Conservation (phyloP, 2,329 filamentous ascomycete genomes). For the Blumeria graminis region DNA sequence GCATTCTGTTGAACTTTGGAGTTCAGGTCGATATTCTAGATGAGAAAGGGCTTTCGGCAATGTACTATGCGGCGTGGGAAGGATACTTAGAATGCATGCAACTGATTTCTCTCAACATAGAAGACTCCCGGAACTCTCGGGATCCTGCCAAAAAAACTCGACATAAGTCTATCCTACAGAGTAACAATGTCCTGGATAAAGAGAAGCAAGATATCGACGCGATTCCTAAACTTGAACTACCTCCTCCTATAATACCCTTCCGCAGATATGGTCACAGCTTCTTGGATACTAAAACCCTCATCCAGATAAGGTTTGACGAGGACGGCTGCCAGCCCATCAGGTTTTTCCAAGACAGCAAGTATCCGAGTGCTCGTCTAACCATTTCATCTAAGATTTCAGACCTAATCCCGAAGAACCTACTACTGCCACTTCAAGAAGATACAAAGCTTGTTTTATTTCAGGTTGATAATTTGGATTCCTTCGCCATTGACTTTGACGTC, state of each 20-base stretch:
- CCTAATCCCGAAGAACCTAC: constrained; percentile 84
- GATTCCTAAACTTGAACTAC: constrained; percentile 76
- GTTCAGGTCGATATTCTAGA: constrained; percentile 62
- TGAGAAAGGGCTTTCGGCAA: constrained; percentile 77
- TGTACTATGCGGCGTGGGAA: constrained; percentile 98
- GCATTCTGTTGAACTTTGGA: constrained; percentile 55
- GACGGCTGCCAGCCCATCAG: constrained; percentile 49
- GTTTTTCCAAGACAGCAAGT: constrained; percentile 96
- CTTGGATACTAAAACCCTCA: constrained; percentile 87
- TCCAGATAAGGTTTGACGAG: constrained; percentile 75
- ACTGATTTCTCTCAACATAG: constrained; percentile 36
- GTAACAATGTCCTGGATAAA: constrained; percentile 21
- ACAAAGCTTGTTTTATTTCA: constrained; percentile 87
- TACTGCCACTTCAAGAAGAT: constrained; percentile 89
- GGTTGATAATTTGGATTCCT: constrained; percentile 76
- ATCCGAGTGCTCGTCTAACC: constrained; percentile 79
- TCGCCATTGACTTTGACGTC: constrained; percentile 90
- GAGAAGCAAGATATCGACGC: constrained; percentile 61
- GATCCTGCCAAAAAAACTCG: constrained; percentile 11
- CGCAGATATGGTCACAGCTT: constrained; percentile 95
- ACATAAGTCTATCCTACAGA: constrained; percentile 13
- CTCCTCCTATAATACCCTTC: constrained; percentile 85
- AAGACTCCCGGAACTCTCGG: constrained; percentile 2
- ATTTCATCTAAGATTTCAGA: constrained; percentile 94
- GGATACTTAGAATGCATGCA: constrained; percentile 88